These are phyloP conservation scores for Coemansia sp. DNA, from an alignment of 192 early-diverging fungal species.

Conservation along the genomic window DNA sequence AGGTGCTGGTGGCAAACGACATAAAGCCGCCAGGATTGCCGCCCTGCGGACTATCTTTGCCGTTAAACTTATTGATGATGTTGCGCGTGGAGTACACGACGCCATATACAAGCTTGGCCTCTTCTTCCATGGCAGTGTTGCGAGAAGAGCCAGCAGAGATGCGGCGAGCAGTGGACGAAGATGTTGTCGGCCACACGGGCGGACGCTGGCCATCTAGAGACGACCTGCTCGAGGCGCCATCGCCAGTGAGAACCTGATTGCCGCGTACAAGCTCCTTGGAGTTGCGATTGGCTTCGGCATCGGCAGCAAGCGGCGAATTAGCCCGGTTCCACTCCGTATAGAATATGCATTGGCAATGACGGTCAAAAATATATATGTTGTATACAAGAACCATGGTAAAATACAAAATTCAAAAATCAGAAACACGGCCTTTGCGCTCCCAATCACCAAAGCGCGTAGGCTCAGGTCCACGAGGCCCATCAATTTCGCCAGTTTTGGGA, in stretches of 20 bases:
- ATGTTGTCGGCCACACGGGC: slow-evolving; percentile 30
- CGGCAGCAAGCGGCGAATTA: slow-evolving; percentile 39
- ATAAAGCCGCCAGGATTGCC: slow-evolving; percentile 48
- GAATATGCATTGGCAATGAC: slow-evolving; percentile 88
- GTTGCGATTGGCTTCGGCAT: slow-evolving; percentile 7
- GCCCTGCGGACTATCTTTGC: slow-evolving; percentile 32
- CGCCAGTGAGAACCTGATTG: slow-evolving; percentile 7
- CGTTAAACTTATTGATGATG: slow-evolving; percentile 77
- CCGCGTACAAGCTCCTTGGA: slow-evolving; percentile 14
- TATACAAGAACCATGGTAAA: slow-evolving; percentile 61
- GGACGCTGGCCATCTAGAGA: slow-evolving; percentile 22
- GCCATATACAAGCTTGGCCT: slow-evolving; percentile 94
- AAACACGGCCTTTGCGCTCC: slow-evolving; percentile 75
- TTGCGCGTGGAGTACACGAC: slow-evolving; percentile 90
- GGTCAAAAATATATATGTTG: slow-evolving; percentile 91
- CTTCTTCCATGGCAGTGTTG: slow-evolving; percentile 63
- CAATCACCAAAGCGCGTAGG: slow-evolving; percentile 82
- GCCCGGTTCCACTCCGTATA: slow-evolving; percentile 73
- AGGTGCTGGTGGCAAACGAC: slow-evolving; percentile 73
- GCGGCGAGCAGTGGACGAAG: slow-evolving; percentile 16
- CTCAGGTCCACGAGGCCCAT: slow-evolving; percentile 73
- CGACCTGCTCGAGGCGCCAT: slow-evolving; percentile 11
- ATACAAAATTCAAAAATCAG: slow-evolving; percentile 58
- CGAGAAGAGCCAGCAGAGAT: slow-evolving; percentile 13
- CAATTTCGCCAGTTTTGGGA: slow-evolving; percentile 67